Evolutionary conservation across 1,139 yeast genomes (phyloP).

Genomic region (Scheffersomyces illinoinensis): DNA sequence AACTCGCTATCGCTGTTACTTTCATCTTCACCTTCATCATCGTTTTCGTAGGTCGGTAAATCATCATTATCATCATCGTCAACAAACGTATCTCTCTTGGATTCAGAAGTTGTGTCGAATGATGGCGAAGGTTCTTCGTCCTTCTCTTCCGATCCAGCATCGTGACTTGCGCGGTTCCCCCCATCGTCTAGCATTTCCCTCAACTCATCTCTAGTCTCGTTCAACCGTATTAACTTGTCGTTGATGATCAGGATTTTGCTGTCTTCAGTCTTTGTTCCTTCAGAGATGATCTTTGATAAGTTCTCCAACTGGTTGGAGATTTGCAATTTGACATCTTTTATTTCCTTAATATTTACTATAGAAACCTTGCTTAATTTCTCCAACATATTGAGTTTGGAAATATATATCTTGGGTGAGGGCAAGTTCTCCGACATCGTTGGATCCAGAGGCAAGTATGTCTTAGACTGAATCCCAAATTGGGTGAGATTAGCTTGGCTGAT

Average conservation of each 20-base stretch:
- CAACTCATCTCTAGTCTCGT: slow-evolving; percentile 46
- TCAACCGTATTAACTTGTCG: slow-evolving; percentile 36
- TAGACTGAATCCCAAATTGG: slow-evolving; percentile 46
- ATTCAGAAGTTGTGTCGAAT: slow-evolving; percentile 10
- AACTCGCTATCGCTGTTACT: background rate
- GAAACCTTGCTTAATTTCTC: slow-evolving; percentile 45
- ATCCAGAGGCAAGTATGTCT: slow-evolving; percentile 41
- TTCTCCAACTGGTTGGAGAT: slow-evolving; percentile 44
- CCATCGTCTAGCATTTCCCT: slow-evolving; percentile 41
- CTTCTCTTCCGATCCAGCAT: slow-evolving; percentile 1
- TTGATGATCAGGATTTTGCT: slow-evolving; percentile 42
- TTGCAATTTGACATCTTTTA: slow-evolving; percentile 39
- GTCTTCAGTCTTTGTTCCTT: slow-evolving; percentile 47
- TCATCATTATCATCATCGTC: slow-evolving; percentile 26
- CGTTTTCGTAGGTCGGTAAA: slow-evolving; percentile 33
- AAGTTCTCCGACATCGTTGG: slow-evolving; percentile 46
- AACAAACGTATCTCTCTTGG: slow-evolving; percentile 11
- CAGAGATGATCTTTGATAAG: slow-evolving; percentile 40
- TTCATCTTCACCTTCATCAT: slow-evolving; percentile 21
- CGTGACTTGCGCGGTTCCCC: slow-evolving; percentile 1
- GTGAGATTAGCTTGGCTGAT: slow-evolving; percentile 39
- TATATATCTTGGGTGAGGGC: slow-evolving; percentile 53
- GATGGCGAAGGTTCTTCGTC: slow-evolving; percentile 23
- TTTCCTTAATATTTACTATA: slow-evolving; percentile 34
- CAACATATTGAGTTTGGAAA: slow-evolving; percentile 44